Conservation (phyloP, 805 yeast species). For the Starmerella floris region DNA sequence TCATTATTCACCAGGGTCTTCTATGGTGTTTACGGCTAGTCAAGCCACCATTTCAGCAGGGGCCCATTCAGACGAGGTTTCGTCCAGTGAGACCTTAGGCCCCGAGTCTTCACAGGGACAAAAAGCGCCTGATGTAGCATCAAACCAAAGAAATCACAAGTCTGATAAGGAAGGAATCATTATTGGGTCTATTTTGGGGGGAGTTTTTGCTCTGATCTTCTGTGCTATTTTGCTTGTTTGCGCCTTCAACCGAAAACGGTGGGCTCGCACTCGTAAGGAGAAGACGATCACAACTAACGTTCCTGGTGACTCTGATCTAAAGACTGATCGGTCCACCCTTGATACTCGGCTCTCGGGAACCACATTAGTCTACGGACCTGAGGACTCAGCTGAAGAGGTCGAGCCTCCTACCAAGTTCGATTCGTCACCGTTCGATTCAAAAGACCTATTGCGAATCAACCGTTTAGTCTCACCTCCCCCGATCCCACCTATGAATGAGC, state of each 20-base stretch:
- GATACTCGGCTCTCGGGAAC: no score
- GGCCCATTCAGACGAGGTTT: no score
- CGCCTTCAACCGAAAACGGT: neutral
- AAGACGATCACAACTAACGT: no score
- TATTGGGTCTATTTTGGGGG: conserved; percentile 11
- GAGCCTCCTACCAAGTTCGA: neutral
- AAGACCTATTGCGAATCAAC: conserved; percentile 2
- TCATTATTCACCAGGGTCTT: no score
- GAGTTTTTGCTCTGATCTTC: conserved; percentile 8
- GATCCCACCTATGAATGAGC: neutral
- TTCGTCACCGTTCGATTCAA: conserved; percentile 7
- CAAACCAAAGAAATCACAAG: no score
- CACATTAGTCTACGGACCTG: neutral
- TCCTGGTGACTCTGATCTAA: no score
- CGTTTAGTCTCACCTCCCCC: neutral
- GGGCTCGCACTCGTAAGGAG: neutral
- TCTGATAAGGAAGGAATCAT: neutral
- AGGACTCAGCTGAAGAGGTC: neutral
- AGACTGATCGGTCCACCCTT: no score
- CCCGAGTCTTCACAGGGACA: no score
- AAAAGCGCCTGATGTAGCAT: neutral
- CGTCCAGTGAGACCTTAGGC: no score
- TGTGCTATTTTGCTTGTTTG: conserved; percentile 7
- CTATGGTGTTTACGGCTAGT: no score
- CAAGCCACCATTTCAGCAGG: no score